Conservation (phyloP, 352 stramenopile genomes). For the Globisporangium camurandrum region DNA sequence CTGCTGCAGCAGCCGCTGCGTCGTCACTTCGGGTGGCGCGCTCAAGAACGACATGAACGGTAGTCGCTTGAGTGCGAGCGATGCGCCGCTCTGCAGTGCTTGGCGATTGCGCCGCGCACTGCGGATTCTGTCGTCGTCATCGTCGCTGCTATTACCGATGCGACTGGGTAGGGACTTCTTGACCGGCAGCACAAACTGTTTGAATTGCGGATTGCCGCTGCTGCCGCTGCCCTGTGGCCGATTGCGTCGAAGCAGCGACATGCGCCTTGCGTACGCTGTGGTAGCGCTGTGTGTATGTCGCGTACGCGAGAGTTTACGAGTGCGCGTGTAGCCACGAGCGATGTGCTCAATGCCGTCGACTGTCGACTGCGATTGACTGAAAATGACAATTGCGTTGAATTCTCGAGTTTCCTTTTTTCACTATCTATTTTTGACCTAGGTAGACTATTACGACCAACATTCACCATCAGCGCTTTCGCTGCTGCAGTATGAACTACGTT, state of each 20-base stretch:
- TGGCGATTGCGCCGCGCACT: slow-evolving; percentile 39
- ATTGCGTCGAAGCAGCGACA: slow-evolving; percentile 47
- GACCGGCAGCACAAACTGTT: slow-evolving; percentile 67
- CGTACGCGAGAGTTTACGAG: too few species aligned
- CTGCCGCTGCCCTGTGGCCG: slow-evolving; percentile 6
- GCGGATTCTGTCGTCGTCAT: slow-evolving; percentile 20
- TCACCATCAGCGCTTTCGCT: too few species aligned
- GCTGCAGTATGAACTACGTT: too few species aligned
- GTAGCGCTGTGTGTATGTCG: not conserved
- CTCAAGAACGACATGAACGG: slow-evolving; percentile 80
- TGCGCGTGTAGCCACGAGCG: not conserved
- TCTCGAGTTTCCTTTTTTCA: too few species aligned
- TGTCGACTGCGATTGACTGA: too few species aligned
- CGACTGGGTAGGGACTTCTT: slow-evolving; percentile 17
- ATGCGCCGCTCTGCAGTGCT: slow-evolving; percentile 38
- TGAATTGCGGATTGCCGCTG: slow-evolving; percentile 37
- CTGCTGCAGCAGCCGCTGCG: slow-evolving; percentile 44
- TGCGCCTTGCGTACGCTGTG: too few species aligned
- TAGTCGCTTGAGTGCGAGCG: slow-evolving; percentile 62
- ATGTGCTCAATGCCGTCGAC: too few species aligned
- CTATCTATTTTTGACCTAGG: too few species aligned
- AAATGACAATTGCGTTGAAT: too few species aligned
- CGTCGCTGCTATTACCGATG: slow-evolving; percentile 16
- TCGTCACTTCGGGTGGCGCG: slow-evolving; percentile 42
- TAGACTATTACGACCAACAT: too few species aligned